Evolutionary conservation across 768 basidiomycete genomes (phyloP).

Genomic region (Cystofilobasidium bisporidii): DNA sequence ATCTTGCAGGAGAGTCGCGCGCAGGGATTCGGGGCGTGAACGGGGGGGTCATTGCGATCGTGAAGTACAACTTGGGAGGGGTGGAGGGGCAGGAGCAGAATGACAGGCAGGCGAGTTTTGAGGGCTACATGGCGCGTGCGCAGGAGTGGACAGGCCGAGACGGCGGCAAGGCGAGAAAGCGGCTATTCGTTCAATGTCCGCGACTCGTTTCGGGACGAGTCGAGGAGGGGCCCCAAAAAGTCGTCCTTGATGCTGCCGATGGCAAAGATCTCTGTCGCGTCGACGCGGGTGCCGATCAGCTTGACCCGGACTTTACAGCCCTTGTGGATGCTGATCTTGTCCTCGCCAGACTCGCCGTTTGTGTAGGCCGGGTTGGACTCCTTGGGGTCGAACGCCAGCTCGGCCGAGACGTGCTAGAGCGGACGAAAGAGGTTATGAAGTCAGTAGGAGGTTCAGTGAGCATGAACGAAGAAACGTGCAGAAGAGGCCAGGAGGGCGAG

Average conservation of each 20-base stretch:
- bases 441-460: not conserved
- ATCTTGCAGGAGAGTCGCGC: not conserved
- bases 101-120: not conserved
- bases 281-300: slow-evolving; percentile 95
- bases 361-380: slow-evolving; percentile 91
- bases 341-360: slow-evolving; percentile 55
- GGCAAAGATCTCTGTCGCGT: slow-evolving; percentile 96
- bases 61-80: not conserved
- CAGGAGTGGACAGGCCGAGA: not conserved
- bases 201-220: too few relatives aligned
- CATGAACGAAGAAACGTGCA: too few relatives aligned
- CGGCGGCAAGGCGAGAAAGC: not conserved
- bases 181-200: not conserved
- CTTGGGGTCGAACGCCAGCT: slow-evolving; percentile 89
- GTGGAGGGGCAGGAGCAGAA: not conserved
- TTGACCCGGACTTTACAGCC: slow-evolving; percentile 85
- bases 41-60: not conserved
- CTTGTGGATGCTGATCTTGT: slow-evolving; percentile 73
- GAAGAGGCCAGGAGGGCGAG: not conserved
- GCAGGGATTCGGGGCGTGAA: not conserved
- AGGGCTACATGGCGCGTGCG: not conserved
- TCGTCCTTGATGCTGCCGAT: slow-evolving; percentile 98
- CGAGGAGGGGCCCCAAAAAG: slow-evolving; percentile 72
- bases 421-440: not conserved
- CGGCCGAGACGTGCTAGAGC: slow-evolving; percentile 39